Evolutionary conservation across 345 rosid species (phyloP).

Genomic region (Iberis pinnata): DNA sequence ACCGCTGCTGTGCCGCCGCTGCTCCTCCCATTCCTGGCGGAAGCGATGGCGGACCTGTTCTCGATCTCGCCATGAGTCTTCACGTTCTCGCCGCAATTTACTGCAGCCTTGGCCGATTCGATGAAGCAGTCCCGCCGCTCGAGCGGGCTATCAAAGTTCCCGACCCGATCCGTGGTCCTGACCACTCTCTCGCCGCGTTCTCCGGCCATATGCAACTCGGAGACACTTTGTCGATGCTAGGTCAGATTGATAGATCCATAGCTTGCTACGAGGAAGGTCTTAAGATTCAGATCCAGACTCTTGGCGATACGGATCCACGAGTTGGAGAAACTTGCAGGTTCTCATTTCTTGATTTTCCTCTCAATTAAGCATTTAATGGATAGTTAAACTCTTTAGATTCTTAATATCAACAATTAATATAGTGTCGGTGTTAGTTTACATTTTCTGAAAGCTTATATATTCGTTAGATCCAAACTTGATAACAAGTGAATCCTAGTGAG

Average conservation of each 20-base stretch:
- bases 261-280: constrained; percentile 79
- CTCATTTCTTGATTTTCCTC: background rate
- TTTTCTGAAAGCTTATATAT: too few species aligned
- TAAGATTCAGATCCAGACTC: constrained; percentile 87
- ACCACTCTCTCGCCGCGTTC: constrained; percentile 85
- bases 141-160: constrained; percentile 83
- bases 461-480: too few species aligned
- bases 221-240: constrained; percentile 94
- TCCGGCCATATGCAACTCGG: constrained; percentile 97
- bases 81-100: constrained; percentile 93
- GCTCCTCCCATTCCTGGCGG: constrained; percentile 34
- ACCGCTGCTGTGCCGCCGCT: constrained; percentile 60
- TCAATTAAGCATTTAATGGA: too few species aligned
- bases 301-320: constrained; percentile 92
- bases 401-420: too few species aligned
- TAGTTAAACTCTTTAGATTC: constrained; percentile 11
- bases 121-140: constrained; percentile 83
- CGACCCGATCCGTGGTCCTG: constrained; percentile 59
- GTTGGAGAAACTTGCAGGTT: constrained; percentile 99
- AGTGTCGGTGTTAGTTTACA: too few species aligned
- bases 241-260: constrained; percentile 81
- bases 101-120: constrained; percentile 89
- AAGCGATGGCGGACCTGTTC: constrained; percentile 58
- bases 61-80: constrained; percentile 91
- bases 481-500: too few species aligned